Evolutionary conservation across 352 stramenopile species (phyloP), one percentile per base, ranked within the genome.

Genomic region (Phytopythium kandeliae): DNA sequence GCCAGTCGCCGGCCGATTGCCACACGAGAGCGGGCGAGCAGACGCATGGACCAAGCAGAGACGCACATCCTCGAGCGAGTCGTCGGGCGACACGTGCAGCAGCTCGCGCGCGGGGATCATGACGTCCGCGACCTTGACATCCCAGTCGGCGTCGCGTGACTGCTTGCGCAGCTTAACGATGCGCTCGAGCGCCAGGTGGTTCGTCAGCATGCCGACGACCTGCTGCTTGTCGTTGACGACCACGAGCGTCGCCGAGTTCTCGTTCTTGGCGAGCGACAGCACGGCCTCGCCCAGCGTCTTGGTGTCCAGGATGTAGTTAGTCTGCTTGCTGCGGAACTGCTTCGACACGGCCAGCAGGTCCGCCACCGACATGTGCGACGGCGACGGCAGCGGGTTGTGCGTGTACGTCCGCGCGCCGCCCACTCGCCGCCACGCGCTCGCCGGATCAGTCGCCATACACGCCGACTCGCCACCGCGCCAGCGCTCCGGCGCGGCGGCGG

Each of bases 141-240:
- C 69, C 77, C 77, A 88, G 33, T 78, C 67, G 28, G 63, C 51
- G 16, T 43, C 47, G 34, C 63, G 65, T 37, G 63, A 64, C 11
- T 57, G 65, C 7, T 74, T 65, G 5, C 63, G 66, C 65, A 89
- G 86, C 46, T 81, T 81, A 19, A 74, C 65, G 26, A 92, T 78
- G 19, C 63, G 57, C 36, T 77, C 56, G 35, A 92, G 63, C 28
- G 85, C 62, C 48, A 85, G 57, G 57, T 83, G 73, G 57, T 92
- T 87, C n/a, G 80, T 92, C 21, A 92, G 62, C 22, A 92, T 59
- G 16, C 80, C 80, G n/a, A 92, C 77, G 25, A 92, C 76, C 36
- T 86, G 75, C 31, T 88, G 65, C 24, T 77, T 52, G 0, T 62
- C 59, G 54, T 89, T 78, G 8, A 92, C 75, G 34, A 92, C 80